Evolutionary conservation across 306 rosid genomes (phyloP).

Genomic region (Alnus glutinosa): DNA sequence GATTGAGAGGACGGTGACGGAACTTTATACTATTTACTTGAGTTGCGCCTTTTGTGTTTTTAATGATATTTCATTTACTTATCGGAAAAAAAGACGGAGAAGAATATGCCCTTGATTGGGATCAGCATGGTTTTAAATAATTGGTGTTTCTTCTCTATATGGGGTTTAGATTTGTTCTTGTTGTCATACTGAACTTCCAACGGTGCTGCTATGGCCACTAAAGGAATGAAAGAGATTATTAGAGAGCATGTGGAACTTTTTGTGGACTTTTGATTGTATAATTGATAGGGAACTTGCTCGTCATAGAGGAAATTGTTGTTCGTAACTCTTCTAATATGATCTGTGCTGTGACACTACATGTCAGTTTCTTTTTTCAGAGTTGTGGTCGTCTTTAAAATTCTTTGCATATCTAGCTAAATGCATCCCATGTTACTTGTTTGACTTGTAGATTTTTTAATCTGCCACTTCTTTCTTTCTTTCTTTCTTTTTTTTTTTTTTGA

Average conservation of each 20-base stretch:
- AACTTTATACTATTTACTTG: too few species aligned
- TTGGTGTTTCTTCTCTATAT: neutral
- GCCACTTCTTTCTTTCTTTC: neutral
- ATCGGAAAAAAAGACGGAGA: neutral
- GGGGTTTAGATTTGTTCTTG: neutral
- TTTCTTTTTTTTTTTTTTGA: neutral
- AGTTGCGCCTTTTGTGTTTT: too few species aligned
- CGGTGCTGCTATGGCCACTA: neutral
- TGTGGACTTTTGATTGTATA: neutral
- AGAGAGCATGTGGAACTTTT: neutral
- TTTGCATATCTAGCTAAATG: neutral
- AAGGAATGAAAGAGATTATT: neutral
- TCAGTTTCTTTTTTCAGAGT: neutral
- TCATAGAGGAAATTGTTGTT: neutral
- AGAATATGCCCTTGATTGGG: neutral
- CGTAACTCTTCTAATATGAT: neutral
- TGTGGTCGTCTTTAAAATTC: neutral
- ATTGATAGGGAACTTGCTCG: neutral
- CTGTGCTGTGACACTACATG: neutral
- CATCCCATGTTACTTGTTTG: neutral
- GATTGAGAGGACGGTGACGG: too few species aligned
- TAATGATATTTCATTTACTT: neutral
- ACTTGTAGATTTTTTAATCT: neutral
- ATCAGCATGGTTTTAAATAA: neutral
- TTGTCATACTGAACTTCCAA: neutral